A percentile compares a stretch with the other conserved stretches of the same genome.
These are phyloP conservation scores for Xylaria sp. DNA, from an alignment of 2,329 filamentous ascomycete genomes.

Conservation along the genomic window DNA sequence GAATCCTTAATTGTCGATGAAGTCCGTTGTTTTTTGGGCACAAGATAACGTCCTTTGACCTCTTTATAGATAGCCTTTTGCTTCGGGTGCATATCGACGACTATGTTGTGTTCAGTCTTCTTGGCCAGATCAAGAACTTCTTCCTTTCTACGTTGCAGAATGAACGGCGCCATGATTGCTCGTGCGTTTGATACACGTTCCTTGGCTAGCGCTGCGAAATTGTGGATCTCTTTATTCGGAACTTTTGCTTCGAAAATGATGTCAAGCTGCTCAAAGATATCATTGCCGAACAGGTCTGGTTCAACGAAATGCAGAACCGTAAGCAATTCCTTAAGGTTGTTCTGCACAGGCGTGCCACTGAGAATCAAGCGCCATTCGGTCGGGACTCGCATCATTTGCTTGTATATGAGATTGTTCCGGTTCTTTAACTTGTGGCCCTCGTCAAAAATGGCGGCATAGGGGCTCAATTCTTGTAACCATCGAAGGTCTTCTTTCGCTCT, in stretches of 20 bases:
- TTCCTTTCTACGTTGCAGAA: slow-evolving; percentile 91
- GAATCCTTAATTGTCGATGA: slow-evolving; percentile 64
- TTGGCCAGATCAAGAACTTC: slow-evolving; percentile 88
- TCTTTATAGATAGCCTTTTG: slow-evolving; percentile 80
- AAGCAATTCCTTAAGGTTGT: slow-evolving; percentile 92
- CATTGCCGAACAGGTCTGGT: slow-evolving; percentile 79
- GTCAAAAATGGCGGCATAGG: slow-evolving; percentile 79
- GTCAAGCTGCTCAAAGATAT: slow-evolving; percentile 79
- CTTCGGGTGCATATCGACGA: slow-evolving; percentile 79
- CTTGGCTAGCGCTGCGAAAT: slow-evolving; percentile 85
- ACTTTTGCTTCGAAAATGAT: slow-evolving; percentile 93
- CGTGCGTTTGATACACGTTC: slow-evolving; percentile 88
- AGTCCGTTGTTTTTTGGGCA: slow-evolving; percentile 69
- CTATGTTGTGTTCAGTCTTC: slow-evolving; percentile 81
- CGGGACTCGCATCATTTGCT: slow-evolving; percentile 79
- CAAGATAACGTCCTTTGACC: slow-evolving; percentile 71
- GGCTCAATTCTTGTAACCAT: slow-evolving; percentile 60
- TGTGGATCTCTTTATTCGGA: slow-evolving; percentile 79
- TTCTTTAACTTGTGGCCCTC: slow-evolving; percentile 96
- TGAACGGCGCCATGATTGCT: slow-evolving; percentile 94
- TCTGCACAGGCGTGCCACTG: slow-evolving; percentile 90
- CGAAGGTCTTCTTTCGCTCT: slow-evolving; percentile 61
- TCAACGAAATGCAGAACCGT: slow-evolving; percentile 95
- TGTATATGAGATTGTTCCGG: slow-evolving; percentile 82
- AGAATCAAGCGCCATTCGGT: slow-evolving; percentile 88